These are phyloP conservation scores for Carex arenaria DNA, from an alignment of 202 grass and related monocot species.

Conservation along the genomic window DNA sequence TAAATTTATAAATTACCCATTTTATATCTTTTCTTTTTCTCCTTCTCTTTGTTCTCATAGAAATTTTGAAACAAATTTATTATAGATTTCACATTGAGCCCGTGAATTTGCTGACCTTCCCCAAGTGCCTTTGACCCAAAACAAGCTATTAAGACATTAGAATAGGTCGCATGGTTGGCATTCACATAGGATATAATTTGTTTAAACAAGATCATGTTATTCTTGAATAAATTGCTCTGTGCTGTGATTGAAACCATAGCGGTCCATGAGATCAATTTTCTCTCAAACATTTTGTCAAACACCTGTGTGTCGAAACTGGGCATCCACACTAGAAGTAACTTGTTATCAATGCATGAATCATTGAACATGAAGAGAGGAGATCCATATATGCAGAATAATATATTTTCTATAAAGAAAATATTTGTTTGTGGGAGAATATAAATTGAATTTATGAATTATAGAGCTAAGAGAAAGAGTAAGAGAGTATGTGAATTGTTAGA, in stretches of 20 bases:
- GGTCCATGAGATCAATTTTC: constrained; percentile 82
- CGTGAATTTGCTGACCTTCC: constrained; percentile 69
- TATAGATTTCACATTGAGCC: constrained; percentile 56
- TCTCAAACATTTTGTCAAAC: constrained; percentile 38
- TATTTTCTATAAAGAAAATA: too few species aligned
- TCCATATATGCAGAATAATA: constrained; percentile 22
- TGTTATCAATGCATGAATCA: constrained; percentile 59
- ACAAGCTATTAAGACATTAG: constrained; percentile 52
- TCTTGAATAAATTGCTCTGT: constrained; percentile 27
- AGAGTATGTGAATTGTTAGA: too few species aligned
- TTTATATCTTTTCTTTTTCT: too few species aligned
- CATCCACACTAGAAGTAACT: constrained; percentile 50
- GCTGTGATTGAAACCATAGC: constrained; percentile 71
- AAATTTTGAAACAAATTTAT: too few species aligned
- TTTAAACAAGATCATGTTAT: constrained; percentile 51
- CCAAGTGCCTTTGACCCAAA: constrained; percentile 37
- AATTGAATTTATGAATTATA: too few species aligned
- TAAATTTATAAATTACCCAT: too few species aligned
- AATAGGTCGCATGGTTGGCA: constrained; percentile 55
- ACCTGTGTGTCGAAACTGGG: constrained; percentile 23
- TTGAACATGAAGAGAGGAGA: constrained; percentile 19
- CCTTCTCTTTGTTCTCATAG: too few species aligned
- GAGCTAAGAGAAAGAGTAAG: too few species aligned
- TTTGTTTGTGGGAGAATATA: too few species aligned
- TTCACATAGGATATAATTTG: constrained; percentile 39